Conservation (phyloP, 2,329 filamentous ascomycete species). For the Fusarium nelsonii region DNA sequence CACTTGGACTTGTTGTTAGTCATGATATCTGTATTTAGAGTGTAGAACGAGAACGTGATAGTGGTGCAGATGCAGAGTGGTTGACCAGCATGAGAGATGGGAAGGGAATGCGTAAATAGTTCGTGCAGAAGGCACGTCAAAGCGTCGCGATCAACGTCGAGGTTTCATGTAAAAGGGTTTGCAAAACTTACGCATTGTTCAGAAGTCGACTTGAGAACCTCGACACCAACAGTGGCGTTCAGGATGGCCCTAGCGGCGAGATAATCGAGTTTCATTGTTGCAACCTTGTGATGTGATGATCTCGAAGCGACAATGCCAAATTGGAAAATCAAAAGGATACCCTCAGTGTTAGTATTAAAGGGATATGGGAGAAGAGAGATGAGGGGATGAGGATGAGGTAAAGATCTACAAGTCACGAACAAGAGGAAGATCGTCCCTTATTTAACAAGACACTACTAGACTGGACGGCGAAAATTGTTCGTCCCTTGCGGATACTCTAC, state of each 20-base stretch:
- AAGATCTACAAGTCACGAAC: conserved; percentile 25
- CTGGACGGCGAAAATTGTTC: background rate
- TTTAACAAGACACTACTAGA: conserved; percentile 4
- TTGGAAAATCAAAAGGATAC: background rate
- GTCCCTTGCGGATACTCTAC: background rate
- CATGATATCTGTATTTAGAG: background rate
- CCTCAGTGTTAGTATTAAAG: background rate
- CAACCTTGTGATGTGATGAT: background rate
- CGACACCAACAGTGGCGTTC: conserved; percentile 7
- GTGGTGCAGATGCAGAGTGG: background rate
- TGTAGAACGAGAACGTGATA: background rate
- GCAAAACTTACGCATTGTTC: conserved; percentile 33
- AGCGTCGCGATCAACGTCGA: background rate
- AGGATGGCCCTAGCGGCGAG: conserved; percentile 23
- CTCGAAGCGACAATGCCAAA: background rate
- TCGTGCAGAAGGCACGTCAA: background rate
- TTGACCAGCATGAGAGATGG: background rate
- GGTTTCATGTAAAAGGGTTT: background rate
- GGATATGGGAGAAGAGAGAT: background rate
- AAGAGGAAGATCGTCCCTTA: conserved; percentile 20
- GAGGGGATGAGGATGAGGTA: conserved; percentile 1
- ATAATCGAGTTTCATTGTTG: conserved; percentile 35
- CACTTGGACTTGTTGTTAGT: conserved; percentile 45
- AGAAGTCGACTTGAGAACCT: background rate
- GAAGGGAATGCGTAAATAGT: background rate